Evolutionary conservation across 192 early-diverging fungal species (phyloP), one percentile per base, ranked within the genome.

Genomic region (Podila epicladia): DNA sequence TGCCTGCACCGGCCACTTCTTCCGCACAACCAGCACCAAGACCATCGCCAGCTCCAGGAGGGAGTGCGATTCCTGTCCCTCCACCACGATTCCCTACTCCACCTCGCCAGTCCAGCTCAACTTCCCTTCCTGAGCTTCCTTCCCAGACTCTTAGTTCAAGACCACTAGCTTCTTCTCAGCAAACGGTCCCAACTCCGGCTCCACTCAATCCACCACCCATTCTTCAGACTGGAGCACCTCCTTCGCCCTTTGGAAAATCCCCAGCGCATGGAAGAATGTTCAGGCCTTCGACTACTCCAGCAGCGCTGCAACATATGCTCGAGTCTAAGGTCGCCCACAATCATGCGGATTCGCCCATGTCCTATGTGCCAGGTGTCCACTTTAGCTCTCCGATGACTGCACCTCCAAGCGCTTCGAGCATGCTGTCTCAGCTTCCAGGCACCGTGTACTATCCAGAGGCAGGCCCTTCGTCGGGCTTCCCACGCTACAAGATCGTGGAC

Each of bases 391-490:
- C 53, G 1, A 0, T 8, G n/a, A n/a, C 53, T 55, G 53, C 24
- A 24, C 53, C 53, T 9, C 53, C 20, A 9, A 24, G 19, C 19
- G n/a, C 50, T n/a, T 9, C 19, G 19, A 53, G 50, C n/a, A n/a
- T 64, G 38, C 24, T 50, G 45, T 24, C 24, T 9, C 45, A 65
- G 17, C 24, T 65, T 48, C 45, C 64, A 8, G 64, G 64, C 29
- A 31, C 64, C 5, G 26, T 48, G 28, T n/a, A 55, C 67, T 69
- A 69, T 38, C 67, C 67, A 15, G 57, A 69, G 2, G 29, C 57
- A 13, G 29, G 26, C 1, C 38, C 64, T 26, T 41, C 55, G 12
- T 37, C 37, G 11, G 51, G 32, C 35, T 57, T 12, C 5, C 32
- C 24, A 13, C 66, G 53, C 3, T 38, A 59, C 55, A 58, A 48